phyloP scores from a whole-genome alignment of 1,284 basidiomycete genomes.

The Gymnopus androsaceus region DNA sequence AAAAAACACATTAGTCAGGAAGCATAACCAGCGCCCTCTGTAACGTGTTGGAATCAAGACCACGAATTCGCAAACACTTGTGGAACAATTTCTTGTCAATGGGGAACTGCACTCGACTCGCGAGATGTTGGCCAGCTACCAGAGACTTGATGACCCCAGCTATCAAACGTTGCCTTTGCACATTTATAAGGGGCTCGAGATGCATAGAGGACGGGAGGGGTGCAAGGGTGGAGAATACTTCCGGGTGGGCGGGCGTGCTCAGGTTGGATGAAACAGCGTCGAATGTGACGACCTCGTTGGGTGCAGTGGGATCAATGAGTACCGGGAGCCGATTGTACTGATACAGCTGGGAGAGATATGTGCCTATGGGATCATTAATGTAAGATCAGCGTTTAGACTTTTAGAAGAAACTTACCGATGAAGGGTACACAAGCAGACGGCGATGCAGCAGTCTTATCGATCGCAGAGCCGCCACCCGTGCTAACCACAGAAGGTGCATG shows the following conservation, averaged over 20 bases:
- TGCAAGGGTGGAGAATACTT: constrained; percentile 71
- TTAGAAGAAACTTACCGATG: constrained; percentile 53
- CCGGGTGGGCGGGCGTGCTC: constrained; percentile 68
- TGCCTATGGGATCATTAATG: constrained; percentile 44
- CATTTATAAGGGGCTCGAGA: constrained; percentile 84
- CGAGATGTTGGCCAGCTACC: constrained; percentile 79
- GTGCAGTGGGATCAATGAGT: constrained; percentile 80
- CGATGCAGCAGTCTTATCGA: constrained; percentile 39
- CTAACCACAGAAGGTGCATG: constrained; percentile 53
- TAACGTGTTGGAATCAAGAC: constrained; percentile 55
- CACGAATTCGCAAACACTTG: constrained; percentile 71
- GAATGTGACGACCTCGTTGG: constrained; percentile 64
- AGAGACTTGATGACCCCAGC: constrained; percentile 77
- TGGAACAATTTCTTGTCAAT: constrained; percentile 76
- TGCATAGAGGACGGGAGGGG: constrained; percentile 73
- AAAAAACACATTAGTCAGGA: constrained; percentile 6
- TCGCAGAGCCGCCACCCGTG: constrained; percentile 42
- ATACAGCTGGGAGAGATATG: constrained; percentile 76
- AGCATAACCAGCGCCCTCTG: constrained; percentile 33
- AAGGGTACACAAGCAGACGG: constrained; percentile 73
- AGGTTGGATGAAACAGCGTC: constrained; percentile 65
- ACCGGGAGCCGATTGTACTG: constrained; percentile 72
- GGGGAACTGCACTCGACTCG: constrained; percentile 67
- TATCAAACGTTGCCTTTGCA: constrained; percentile 83
- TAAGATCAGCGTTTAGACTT: neutral